Conservation (phyloP, 352 stramenopile genomes). For the Globisporangium nunn region DNA sequence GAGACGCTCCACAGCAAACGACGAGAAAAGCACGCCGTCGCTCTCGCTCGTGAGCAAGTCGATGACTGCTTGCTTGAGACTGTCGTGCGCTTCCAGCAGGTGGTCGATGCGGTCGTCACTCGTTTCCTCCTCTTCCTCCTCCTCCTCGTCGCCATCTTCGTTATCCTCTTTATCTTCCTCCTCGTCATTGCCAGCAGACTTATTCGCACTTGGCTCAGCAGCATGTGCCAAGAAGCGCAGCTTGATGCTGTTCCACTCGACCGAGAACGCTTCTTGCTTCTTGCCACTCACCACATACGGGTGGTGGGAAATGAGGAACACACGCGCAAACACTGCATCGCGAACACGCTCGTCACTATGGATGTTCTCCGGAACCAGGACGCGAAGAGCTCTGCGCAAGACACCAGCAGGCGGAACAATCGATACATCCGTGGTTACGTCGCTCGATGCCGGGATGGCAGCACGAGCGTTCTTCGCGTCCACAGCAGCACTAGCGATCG, state of each 20-base stretch:
- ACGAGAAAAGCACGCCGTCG: conserved; percentile 50
- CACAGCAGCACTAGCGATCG: conserved; percentile 23
- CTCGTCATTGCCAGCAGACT: neutral
- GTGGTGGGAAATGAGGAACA: conserved; percentile 62
- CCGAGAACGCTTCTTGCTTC: conserved; percentile 35
- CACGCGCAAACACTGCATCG: conserved; percentile 36
- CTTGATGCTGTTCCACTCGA: conserved; percentile 67
- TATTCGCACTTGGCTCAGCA: conserved; percentile 5
- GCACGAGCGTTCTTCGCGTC: conserved; percentile 18
- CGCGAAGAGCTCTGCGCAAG: conserved; percentile 50
- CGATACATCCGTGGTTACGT: conserved; percentile 17
- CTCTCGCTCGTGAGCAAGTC: conserved; percentile 34
- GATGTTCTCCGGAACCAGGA: conserved; percentile 39
- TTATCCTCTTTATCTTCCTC: conserved; percentile 6
- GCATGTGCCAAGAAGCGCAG: conserved; percentile 36
- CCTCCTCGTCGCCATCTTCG: conserved; percentile 28
- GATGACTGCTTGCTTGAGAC: conserved; percentile 49
- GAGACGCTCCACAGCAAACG: conserved; percentile 35
- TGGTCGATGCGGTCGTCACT: conserved; percentile 71
- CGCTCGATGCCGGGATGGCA: conserved; percentile 14
- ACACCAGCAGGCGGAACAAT: conserved; percentile 44
- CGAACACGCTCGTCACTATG: conserved; percentile 25
- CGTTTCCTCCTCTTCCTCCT: conserved; percentile 37
- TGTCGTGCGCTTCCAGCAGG: conserved; percentile 63
- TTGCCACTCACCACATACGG: conserved; percentile 62